These are phyloP conservation scores for Tulasnella sp. DNA, from an alignment of 768 basidiomycete species.

Conservation along the genomic window DNA sequence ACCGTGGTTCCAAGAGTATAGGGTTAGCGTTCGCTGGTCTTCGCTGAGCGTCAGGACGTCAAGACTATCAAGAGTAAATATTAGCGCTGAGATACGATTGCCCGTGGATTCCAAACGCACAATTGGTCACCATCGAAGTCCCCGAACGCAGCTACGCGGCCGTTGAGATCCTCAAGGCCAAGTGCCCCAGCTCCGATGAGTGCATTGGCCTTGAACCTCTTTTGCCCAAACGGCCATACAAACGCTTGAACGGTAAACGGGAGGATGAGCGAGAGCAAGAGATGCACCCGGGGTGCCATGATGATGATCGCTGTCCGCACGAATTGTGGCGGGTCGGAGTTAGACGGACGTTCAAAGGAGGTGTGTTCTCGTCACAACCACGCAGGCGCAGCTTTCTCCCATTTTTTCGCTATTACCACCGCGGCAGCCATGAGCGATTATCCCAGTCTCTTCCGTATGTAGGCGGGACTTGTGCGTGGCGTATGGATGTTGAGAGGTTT, in stretches of 20 bases:
- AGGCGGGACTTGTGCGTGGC: no score
- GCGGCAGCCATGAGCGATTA: conserved; percentile 18
- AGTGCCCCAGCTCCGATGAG: conserved; percentile 68
- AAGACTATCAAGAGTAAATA: conserved; percentile 36
- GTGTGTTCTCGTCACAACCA: conserved; percentile 12
- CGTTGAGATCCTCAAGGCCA: conserved; percentile 53
- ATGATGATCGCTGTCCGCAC: not conserved
- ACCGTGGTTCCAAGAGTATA: conserved; percentile 80
- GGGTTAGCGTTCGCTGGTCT: conserved; percentile 64
- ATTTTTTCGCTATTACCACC: not conserved
- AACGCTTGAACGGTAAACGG: not conserved
- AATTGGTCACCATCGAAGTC: conserved; percentile 96
- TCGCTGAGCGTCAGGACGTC: conserved; percentile 65
- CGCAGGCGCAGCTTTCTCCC: conserved; percentile 3
- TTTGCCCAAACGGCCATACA: conserved; percentile 77
- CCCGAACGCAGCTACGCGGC: conserved; percentile 75
- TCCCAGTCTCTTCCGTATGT: conserved; percentile 21
- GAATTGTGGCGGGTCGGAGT: not conserved
- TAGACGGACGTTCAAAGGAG: conserved; percentile 3
- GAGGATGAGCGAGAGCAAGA: not conserved
- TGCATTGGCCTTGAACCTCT: conserved; percentile 70
- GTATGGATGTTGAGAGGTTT: not conserved
- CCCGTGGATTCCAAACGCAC: conserved; percentile 36
- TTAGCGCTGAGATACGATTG: not conserved
- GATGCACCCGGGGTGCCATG: not conserved